phyloP scores from a whole-genome alignment of 2,329 filamentous ascomycete species.

The Diaporthe caulivora region DNA sequence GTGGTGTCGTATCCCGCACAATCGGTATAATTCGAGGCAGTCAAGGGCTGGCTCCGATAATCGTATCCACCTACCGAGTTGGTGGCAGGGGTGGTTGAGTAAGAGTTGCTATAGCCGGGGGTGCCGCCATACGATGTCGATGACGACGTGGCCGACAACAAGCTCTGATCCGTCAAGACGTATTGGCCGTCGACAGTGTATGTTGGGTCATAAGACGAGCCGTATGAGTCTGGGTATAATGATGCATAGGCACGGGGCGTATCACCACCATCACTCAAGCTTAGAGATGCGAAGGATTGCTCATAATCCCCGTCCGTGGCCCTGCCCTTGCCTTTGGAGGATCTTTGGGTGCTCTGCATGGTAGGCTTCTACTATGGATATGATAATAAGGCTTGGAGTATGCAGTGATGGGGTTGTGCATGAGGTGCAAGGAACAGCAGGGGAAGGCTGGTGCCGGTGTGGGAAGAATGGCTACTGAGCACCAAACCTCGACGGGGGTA shows the following conservation, averaged over 20 bases:
- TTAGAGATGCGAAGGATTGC: constrained; percentile 6
- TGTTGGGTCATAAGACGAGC: not conserved
- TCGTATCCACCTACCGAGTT: constrained; percentile 1
- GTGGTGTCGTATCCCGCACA: not conserved
- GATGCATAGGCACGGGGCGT: not conserved
- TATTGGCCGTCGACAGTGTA: not conserved
- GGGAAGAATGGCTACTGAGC: not conserved
- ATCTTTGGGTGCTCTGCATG: constrained; percentile 22
- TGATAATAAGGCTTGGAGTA: constrained; percentile 5
- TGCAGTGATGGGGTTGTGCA: not conserved
- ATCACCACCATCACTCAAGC: constrained; percentile 3
- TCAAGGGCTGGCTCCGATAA: not conserved
- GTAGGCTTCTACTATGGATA: not conserved
- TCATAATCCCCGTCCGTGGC: not conserved
- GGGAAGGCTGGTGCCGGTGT: not conserved
- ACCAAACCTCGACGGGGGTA: not conserved
- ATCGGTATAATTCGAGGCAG: not conserved
- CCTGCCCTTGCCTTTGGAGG: constrained; percentile 21
- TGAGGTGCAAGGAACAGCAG: not conserved
- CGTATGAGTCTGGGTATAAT: not conserved
- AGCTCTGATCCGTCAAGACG: not conserved
- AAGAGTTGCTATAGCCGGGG: not conserved
- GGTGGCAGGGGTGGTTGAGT: not conserved
- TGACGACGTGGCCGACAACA: not conserved
- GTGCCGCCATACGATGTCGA: not conserved